A percentile compares a stretch with the other conserved stretches of the same genome.
These are phyloP conservation scores for Trypanosomatidae sp. DNA, from an alignment of 208 protist genomes.

Conservation along the genomic window DNA sequence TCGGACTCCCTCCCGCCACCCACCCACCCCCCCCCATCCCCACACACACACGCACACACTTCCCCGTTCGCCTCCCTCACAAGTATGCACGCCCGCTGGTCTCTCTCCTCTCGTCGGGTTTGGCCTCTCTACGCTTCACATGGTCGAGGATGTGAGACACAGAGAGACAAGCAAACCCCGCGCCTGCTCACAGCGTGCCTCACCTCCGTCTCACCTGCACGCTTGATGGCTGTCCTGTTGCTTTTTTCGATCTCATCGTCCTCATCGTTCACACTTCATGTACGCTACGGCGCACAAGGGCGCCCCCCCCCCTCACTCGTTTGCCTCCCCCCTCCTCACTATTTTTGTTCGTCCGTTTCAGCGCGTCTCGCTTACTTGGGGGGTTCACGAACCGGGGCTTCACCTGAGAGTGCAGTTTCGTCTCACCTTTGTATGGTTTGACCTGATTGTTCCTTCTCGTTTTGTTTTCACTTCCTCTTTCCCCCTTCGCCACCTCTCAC, in stretches of 20 bases:
- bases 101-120: no score
- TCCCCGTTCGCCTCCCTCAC: no score
- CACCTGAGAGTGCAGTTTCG: neutral
- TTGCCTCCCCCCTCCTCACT: neutral
- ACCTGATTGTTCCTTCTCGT: neutral
- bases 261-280: neutral
- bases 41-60: neutral
- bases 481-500: slow-evolving; percentile 1
- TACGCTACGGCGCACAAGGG: neutral
- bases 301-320: neutral
- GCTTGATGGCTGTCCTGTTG: no score
- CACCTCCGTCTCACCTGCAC: neutral
- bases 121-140: no score
- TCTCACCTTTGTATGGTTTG: neutral
- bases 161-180: neutral
- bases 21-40: no score
- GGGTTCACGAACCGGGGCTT: no score
- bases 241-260: neutral
- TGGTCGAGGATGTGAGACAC: no score
- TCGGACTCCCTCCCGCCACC: no score
- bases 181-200: neutral
- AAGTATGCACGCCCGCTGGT: no score
- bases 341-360: neutral
- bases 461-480: slow-evolving; percentile 7
- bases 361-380: neutral